Conservation (phyloP, 2,329 filamentous ascomycete genomes). For the Colletotrichum lentis region DNA sequence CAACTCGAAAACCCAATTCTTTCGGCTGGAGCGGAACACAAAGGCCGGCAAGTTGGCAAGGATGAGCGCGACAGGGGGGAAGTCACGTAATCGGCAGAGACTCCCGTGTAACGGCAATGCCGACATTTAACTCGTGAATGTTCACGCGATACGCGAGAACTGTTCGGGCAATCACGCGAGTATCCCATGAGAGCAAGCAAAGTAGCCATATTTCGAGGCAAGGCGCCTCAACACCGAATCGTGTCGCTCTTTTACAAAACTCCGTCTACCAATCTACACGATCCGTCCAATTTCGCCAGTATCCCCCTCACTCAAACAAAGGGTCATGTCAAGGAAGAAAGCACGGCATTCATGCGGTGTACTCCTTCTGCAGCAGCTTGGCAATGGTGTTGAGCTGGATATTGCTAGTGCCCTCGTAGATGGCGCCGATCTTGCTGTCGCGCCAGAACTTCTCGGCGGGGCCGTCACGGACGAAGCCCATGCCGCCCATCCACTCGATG, state of each 20-base stretch:
- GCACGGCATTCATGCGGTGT: constrained; percentile 52
- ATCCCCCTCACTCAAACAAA: neutral
- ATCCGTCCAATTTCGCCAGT: constrained; percentile 3
- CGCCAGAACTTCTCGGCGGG: constrained; percentile 98
- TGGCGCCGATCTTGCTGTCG: constrained; percentile 98
- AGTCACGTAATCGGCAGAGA: neutral
- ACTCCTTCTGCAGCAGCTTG: constrained; percentile 69
- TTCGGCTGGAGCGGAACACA: neutral
- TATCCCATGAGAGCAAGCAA: neutral
- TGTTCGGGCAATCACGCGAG: neutral
- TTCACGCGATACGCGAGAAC: neutral
- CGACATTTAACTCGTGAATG: neutral
- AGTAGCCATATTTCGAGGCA: neutral
- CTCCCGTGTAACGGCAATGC: neutral
- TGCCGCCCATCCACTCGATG: constrained; percentile 99
- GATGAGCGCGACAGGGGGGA: neutral
- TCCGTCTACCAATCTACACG: constrained; percentile 32
- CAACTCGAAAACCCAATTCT: neutral
- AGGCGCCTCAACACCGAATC: constrained; percentile 23
- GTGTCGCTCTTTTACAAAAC: constrained; percentile 35
- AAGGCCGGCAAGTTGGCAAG: neutral
- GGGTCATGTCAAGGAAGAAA: neutral
- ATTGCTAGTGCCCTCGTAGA: constrained; percentile 91
- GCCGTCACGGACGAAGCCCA: constrained; percentile 97
- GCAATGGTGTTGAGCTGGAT: constrained; percentile 74